Base-by-base conservation (phyloP, 1,284 basidiomycete species). In the Porodaedalea pini region DNA sequence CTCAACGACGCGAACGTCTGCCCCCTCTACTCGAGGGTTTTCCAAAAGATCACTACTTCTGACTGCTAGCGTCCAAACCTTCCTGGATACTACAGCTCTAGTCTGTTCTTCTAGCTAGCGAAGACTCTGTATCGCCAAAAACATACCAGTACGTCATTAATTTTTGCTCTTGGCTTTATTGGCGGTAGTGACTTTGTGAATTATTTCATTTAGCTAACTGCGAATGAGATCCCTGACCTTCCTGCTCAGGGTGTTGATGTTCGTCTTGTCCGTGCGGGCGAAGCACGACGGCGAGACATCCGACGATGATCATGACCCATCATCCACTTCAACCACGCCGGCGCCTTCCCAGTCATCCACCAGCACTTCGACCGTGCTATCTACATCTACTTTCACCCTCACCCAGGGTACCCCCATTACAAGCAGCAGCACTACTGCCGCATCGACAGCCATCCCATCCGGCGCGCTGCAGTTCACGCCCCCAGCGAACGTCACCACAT, bases 401-500 rank as follows among this genome's bases (percentile, higher is more conserved):
- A 15, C 4, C 21, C 19, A 13, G 3, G 13, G 21, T 29, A 23
- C 2, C 25, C 19, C 21, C n/a, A n/a, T n/a, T n/a, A n/a, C n/a
- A 13, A 3, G 19, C n/a, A 47, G 44, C 27, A 31, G 45, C 45
- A 31, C 4, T n/a, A 21, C 21, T 17, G 29, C 6, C 11, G 39
- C 8, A 37, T 51, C 49, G 8, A 37, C 49, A 7, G n/a, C 49
- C 45, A 17, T n/a, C n/a, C 45, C 45, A 7, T 47, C 45, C 7
- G 45, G 25, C 4, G 23, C 45, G 1, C 25, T 69, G 21, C 62
- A 64, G 31, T 66, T 69, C 45, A 41, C 58, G 34, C 61, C 58
- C 13, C 65, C 66, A 2, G 31, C 11, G 8, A 68, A 69, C 49
- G 54, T 61, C 27, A 66, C 65, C 4, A 62, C 56, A 19, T 69